Percentiles rank a stretch among this genome's conserved stretches.
These are phyloP conservation scores for Puya raimondii DNA, from an alignment of 176 grass and related monocot species.

Conservation along the genomic window DNA sequence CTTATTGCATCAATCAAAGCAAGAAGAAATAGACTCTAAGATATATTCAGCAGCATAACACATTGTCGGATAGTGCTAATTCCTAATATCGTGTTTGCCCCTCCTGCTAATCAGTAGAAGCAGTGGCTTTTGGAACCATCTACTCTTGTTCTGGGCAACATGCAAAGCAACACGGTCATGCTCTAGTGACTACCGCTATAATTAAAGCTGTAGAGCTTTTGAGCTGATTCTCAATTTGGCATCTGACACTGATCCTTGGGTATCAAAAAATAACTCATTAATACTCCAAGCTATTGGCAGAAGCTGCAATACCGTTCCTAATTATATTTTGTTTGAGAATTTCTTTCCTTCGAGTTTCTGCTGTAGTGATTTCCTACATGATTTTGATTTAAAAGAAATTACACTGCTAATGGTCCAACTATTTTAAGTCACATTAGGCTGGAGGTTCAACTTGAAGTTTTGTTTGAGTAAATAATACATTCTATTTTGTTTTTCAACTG, in stretches of 20 bases:
- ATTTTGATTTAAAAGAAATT: neutral
- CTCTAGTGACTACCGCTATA: neutral
- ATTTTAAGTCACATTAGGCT: neutral
- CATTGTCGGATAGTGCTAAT: too few relatives aligned
- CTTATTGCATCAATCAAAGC: too few relatives aligned
- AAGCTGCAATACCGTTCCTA: too few relatives aligned
- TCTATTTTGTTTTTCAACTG: neutral
- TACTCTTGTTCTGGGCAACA: neutral
- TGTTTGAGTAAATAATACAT: neutral
- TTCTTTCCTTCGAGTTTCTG: too few relatives aligned
- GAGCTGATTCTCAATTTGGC: neutral
- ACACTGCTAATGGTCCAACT: neutral
- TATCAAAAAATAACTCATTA: neutral
- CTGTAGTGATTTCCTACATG: too few relatives aligned
- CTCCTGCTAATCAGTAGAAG: neutral
- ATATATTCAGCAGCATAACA: too few relatives aligned
- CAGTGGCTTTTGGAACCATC: neutral
- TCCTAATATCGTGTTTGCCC: too few relatives aligned
- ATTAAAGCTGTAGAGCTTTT: neutral
- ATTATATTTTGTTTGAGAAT: too few relatives aligned
- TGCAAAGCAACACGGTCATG: neutral
- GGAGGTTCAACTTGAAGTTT: neutral
- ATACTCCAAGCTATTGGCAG: too few relatives aligned
- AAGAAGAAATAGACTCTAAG: too few relatives aligned
- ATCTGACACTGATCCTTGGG: neutral